Percentiles rank a stretch among this genome's conserved stretches.
Conservation (phyloP, 75 land plant species). For the Azolla pinnata region DNA sequence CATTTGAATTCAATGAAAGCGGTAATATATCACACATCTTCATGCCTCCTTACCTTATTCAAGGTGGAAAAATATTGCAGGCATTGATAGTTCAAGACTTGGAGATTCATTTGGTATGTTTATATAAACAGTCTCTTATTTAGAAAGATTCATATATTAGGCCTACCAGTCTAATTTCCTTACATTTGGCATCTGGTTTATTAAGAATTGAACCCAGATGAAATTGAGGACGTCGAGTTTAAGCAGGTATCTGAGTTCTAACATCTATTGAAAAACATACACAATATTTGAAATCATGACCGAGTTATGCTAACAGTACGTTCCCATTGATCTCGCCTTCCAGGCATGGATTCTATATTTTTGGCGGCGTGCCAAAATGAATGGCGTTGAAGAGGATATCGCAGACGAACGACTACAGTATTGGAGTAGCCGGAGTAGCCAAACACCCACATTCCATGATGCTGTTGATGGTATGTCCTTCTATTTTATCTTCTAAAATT, state of each 20-base stretch:
- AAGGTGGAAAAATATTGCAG: too few relatives aligned
- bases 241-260: too few relatives aligned
- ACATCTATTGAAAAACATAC: too few relatives aligned
- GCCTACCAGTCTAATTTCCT: neutral
- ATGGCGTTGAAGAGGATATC: constrained; percentile 74
- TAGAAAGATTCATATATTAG: too few relatives aligned
- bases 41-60: too few relatives aligned
- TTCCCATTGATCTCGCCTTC: neutral
- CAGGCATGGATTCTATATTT: constrained; percentile 90
- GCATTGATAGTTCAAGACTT: constrained; percentile 13
- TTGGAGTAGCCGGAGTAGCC: constrained; percentile 62
- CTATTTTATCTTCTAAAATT: neutral
- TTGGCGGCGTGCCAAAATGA: constrained; percentile 86
- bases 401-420: constrained; percentile 67
- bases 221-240: constrained; percentile 85
- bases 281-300: too few relatives aligned
- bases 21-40: too few relatives aligned
- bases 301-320: too few relatives aligned
- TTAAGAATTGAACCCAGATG: constrained; percentile 68
- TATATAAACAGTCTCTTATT: too few relatives aligned
- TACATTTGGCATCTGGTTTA: neutral
- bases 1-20: too few relatives aligned
- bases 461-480: constrained; percentile 63
- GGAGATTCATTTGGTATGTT: constrained; percentile 16
- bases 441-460: constrained; percentile 66